Base-by-base conservation (phyloP, 768 basidiomycete species). In the Albatrellus ellisii region DNA sequence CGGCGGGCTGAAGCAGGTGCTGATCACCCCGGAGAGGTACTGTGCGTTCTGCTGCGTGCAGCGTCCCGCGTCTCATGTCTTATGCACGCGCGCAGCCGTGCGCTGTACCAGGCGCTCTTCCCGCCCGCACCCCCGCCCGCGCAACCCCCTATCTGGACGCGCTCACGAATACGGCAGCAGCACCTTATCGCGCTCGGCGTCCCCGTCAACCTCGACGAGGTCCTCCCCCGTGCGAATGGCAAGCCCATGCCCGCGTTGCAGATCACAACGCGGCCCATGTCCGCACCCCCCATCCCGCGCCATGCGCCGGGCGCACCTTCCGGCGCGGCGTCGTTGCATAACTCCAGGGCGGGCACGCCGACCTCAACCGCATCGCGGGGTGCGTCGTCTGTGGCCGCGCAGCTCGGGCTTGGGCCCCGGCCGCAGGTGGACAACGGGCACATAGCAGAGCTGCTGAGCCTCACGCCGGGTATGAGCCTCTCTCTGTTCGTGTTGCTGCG, bases 151-250 rank as follows among this genome's bases (percentile, higher is more conserved):
- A 92, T 87, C 52, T 97, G 92, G 92, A 91, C 79, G 39, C 79
- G 89, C 36, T 94, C 90, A 43, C 75, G 85, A 33, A 90, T 89
- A 56, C 75, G 92, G 43, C 68, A 90, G 36, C 88, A 90, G 55
- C 88, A 95, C 54, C 68, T 97, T 36, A 94, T 94, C 46, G 63
- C 87, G 10, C 75, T 97, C 20, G 92, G 92, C 18, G 80, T 97
- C 35, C 92, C 92, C 3, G 86, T 97, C 40, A 97, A 97, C 55
- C 68, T 97, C 5, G 92, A 97, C 56, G 92, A 97, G 63, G 78
- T 94, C 6, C 64, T 87, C 29, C 83, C 85, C 2, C 75, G 71
- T 36, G 66, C 71, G 6, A 73, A 66, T 45, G 70, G 72, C 33
- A 80, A 76, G 52, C 64, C 72, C 5, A 66, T 94, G 26, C 91